Conservation (phyloP, 768 basidiomycete species). For the Psilocybe cubensis region DNA sequence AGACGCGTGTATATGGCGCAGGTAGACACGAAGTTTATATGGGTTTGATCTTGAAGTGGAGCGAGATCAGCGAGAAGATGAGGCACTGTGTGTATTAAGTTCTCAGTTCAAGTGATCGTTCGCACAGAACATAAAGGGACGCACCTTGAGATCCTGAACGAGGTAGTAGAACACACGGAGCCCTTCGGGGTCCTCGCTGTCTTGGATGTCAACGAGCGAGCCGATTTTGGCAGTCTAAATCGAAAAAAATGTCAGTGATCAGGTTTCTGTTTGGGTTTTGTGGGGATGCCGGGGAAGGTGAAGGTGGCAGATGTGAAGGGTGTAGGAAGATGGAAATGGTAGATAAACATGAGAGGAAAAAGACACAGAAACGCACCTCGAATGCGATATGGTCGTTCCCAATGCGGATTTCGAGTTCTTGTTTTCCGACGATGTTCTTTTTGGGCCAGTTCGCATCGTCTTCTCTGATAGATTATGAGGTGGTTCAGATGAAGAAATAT, state of each 20-base stretch:
- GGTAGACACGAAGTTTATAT: slow-evolving; percentile 53
- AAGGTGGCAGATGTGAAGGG: no score
- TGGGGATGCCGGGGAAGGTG: no score
- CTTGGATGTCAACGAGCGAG: slow-evolving; percentile 93
- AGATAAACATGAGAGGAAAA: no score
- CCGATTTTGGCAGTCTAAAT: slow-evolving; percentile 96
- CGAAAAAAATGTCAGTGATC: neutral
- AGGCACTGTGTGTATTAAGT: slow-evolving; percentile 65
- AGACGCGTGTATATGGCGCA: no score
- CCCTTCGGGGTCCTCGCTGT: slow-evolving; percentile 97
- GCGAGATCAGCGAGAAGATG: slow-evolving; percentile 96
- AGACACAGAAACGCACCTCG: slow-evolving; percentile 60
- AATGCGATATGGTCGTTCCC: slow-evolving; percentile 97
- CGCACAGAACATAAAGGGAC: slow-evolving; percentile 17
- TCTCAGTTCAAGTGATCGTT: neutral
- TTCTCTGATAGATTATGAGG: slow-evolving; percentile 59
- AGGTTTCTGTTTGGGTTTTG: neutral
- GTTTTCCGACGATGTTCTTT: slow-evolving; percentile 98
- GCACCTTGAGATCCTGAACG: slow-evolving; percentile 94
- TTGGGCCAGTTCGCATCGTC: slow-evolving; percentile 99
- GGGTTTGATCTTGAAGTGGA: slow-evolving; percentile 99
- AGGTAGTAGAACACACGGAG: slow-evolving; percentile 98
- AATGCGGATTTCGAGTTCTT: slow-evolving; percentile 93
- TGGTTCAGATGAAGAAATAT: no score
- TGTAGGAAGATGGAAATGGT: neutral